These are phyloP conservation scores for Periconia sp. DNA, from an alignment of 2,329 filamentous ascomycete genomes.

Conservation along the genomic window DNA sequence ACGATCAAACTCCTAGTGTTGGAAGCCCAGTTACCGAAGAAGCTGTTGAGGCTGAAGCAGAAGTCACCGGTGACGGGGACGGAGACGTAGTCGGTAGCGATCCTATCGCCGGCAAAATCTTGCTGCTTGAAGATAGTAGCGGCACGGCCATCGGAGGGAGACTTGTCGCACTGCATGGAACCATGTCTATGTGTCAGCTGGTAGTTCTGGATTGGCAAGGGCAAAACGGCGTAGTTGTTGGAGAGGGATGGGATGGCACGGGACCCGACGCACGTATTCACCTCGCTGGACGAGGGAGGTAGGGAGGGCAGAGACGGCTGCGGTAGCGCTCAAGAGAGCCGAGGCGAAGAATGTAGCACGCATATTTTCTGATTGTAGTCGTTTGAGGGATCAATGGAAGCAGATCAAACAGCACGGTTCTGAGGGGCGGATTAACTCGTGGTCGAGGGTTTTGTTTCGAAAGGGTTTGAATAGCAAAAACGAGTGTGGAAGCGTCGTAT, in stretches of 20 bases:
- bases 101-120: constrained; percentile 7
- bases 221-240: background rate
- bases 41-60: constrained; percentile 17
- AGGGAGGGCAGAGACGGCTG: constrained; percentile 9
- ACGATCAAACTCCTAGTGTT: constrained; percentile 17
- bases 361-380: constrained; percentile 10
- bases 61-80: constrained; percentile 13
- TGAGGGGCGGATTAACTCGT: too few species aligned
- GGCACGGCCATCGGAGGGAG: constrained; percentile 5
- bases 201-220: background rate
- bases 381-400: background rate
- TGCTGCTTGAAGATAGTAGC: constrained; percentile 16
- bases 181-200: background rate
- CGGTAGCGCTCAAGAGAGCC: constrained; percentile 13
- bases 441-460: background rate
- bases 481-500: constrained; percentile 1
- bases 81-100: constrained; percentile 8
- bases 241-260: background rate
- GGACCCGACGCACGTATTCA: background rate
- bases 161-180: background rate
- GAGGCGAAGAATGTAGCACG: constrained; percentile 8
- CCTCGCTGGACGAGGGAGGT: background rate
- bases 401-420: too few species aligned
- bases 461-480: background rate
- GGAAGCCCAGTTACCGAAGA: constrained; percentile 21